Percentiles rank a stretch among this genome's conserved stretches.
phyloP scores from a whole-genome alignment of 352 stramenopile genomes.

The Blastocystis sp. region DNA sequence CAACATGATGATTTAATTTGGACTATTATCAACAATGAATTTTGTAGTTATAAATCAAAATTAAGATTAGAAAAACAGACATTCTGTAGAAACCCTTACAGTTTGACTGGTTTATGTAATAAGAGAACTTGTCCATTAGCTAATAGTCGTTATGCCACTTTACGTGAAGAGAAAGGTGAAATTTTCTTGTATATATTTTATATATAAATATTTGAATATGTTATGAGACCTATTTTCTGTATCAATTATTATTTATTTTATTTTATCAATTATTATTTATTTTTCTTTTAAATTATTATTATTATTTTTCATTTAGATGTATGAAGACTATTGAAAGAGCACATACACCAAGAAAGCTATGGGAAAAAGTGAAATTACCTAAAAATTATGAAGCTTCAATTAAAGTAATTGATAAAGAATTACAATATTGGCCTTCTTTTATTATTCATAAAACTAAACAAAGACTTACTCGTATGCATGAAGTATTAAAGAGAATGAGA shows the following conservation, averaged over 20 bases:
- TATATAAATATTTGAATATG: neutral
- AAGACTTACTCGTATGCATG: slow-evolving; percentile 91
- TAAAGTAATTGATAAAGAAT: slow-evolving; percentile 71
- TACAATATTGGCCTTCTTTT: slow-evolving; percentile 92
- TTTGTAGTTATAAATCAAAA: slow-evolving; percentile 95
- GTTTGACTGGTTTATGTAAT: slow-evolving; percentile 89
- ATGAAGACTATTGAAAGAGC: slow-evolving; percentile 96
- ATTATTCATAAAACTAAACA: slow-evolving; percentile 93
- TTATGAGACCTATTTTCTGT: neutral
- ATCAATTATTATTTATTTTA: neutral
- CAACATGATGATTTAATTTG: slow-evolving; percentile 96
- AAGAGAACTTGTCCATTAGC: slow-evolving; percentile 77
- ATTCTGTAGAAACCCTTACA: slow-evolving; percentile 92
- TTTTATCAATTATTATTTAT: slow-evolving; percentile 54
- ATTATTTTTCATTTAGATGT: slow-evolving; percentile 21
- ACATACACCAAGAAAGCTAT: slow-evolving; percentile 89
- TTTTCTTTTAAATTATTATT: too few species aligned
- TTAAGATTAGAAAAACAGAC: slow-evolving; percentile 56
- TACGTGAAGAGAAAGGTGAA: slow-evolving; percentile 81
- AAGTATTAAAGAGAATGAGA: slow-evolving; percentile 93
- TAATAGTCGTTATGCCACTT: slow-evolving; percentile 89
- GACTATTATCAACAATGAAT: slow-evolving; percentile 88
- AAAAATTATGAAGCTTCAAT: slow-evolving; percentile 88
- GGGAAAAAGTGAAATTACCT: slow-evolving; percentile 86
- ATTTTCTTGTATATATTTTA: slow-evolving; percentile 47